These are phyloP conservation scores for Xerocomellus amylosporus DNA, from an alignment of 768 basidiomycete species.

Conservation along the genomic window DNA sequence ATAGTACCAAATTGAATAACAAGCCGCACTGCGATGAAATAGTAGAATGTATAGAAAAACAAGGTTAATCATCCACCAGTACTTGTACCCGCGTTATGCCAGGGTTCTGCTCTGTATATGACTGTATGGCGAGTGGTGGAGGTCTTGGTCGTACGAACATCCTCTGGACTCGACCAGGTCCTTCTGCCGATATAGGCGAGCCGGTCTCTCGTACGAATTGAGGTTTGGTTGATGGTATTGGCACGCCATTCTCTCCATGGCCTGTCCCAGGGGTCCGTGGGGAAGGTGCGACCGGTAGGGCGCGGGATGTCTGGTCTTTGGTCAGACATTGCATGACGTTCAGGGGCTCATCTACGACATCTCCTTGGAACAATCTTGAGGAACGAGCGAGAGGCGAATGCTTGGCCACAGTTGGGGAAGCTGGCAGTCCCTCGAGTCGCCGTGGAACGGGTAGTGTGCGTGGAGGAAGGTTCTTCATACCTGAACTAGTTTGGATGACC, in stretches of 20 bases:
- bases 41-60: neutral
- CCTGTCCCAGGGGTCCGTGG: conserved; percentile 11
- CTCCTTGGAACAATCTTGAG: neutral
- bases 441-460: neutral
- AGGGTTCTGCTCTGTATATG: conserved; percentile 8
- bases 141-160: conserved; percentile 42
- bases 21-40: conserved; percentile 2
- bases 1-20: neutral
- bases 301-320: conserved; percentile 7
- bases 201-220: conserved; percentile 30
- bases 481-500: neutral
- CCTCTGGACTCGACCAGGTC: conserved; percentile 17
- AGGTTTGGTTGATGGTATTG: conserved; percentile 23
- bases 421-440: neutral
- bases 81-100: conserved; percentile 10
- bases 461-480: neutral
- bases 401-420: neutral
- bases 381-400: neutral
- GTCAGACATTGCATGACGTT: neutral
- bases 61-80: conserved; percentile 15
- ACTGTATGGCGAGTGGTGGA: conserved; percentile 35
- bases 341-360: neutral
- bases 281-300: conserved; percentile 22
- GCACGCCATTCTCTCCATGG: conserved; percentile 24
- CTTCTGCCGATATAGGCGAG: conserved; percentile 23